Conservation (phyloP, 2,329 filamentous ascomycete species). For the Phaeosphaeriaceae sp. region DNA sequence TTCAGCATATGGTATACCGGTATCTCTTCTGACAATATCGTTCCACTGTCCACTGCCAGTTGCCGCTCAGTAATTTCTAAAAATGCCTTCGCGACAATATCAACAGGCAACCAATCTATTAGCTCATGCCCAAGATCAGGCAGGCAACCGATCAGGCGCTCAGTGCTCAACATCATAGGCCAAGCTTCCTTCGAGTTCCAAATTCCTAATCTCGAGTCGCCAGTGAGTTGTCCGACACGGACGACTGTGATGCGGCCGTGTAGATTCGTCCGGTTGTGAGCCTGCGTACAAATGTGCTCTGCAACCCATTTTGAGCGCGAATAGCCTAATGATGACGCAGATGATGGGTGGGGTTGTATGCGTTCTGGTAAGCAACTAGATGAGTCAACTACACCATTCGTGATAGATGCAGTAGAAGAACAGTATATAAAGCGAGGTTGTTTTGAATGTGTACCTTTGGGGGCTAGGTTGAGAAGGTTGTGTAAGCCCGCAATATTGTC, state of each 20-base stretch:
- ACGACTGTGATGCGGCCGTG: constrained; percentile 37
- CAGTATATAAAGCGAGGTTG: constrained; percentile 57
- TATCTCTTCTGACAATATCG: constrained; percentile 6
- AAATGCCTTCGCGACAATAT: constrained; percentile 57
- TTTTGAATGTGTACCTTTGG: constrained; percentile 37
- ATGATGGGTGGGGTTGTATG: constrained; percentile 49
- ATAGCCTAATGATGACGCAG: constrained; percentile 60
- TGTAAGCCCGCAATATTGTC: constrained; percentile 59
- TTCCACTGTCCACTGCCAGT: background rate
- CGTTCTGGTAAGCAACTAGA: constrained; percentile 48
- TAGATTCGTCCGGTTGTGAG: constrained; percentile 39
- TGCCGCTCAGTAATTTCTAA: constrained; percentile 41
- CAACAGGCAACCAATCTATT: constrained; percentile 44
- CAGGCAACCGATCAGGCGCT: constrained; percentile 33
- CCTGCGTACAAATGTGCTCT: constrained; percentile 59
- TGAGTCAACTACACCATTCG: constrained; percentile 27
- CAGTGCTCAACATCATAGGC: constrained; percentile 46
- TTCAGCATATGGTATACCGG: constrained; percentile 60
- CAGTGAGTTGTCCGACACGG: constrained; percentile 52
- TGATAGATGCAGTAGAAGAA: constrained; percentile 58
- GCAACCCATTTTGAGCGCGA: constrained; percentile 64
- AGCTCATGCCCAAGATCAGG: constrained; percentile 37
- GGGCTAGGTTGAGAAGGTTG: constrained; percentile 57
- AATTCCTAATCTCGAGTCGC: constrained; percentile 34
- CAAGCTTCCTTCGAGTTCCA: constrained; percentile 44